phyloP scores from a whole-genome alignment of 176 grass and related monocot genomes.

The Aegilops umbellulata region DNA sequence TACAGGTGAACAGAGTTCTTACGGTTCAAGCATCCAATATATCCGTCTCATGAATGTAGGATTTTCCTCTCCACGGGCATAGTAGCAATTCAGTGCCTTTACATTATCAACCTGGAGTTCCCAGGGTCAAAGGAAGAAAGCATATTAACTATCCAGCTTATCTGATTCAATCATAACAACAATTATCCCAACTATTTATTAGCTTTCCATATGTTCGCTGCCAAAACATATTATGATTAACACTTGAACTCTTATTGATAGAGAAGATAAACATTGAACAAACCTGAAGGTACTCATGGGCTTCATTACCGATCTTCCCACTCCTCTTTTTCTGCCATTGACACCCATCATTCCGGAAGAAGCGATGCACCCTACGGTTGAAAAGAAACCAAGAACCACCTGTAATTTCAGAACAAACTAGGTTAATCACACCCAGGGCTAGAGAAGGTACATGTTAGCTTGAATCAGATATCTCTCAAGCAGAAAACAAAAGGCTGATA shows the following conservation, averaged over 20 bases:
- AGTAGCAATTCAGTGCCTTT: conserved; percentile 69
- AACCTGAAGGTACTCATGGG: conserved; percentile 82
- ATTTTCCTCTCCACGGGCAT: conserved; percentile 42
- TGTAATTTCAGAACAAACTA: conserved; percentile 25
- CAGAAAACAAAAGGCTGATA: conserved; percentile 16
- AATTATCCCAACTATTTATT: not conserved
- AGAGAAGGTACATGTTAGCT: too few relatives aligned
- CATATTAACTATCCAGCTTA: not conserved
- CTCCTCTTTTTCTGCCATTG: conserved; percentile 67
- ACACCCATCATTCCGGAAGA: conserved; percentile 74
- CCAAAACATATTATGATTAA: not conserved
- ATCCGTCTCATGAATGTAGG: not conserved
- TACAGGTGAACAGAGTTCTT: conserved; percentile 38
- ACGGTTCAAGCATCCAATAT: conserved; percentile 93
- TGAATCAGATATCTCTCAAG: conserved; percentile 10
- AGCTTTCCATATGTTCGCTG: not conserved
- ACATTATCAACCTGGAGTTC: conserved; percentile 62
- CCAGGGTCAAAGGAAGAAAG: conserved; percentile 1
- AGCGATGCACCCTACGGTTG: conserved; percentile 71
- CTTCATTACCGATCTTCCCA: conserved; percentile 63
- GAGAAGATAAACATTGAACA: not conserved
- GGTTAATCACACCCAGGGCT: not conserved
- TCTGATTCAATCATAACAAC: not conserved
- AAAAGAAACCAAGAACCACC: conserved; percentile 86
- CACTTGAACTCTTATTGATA: not conserved